Conservation (phyloP, 495 filamentous ascomycete genomes). For the Bryoglossum gracile region DNA sequence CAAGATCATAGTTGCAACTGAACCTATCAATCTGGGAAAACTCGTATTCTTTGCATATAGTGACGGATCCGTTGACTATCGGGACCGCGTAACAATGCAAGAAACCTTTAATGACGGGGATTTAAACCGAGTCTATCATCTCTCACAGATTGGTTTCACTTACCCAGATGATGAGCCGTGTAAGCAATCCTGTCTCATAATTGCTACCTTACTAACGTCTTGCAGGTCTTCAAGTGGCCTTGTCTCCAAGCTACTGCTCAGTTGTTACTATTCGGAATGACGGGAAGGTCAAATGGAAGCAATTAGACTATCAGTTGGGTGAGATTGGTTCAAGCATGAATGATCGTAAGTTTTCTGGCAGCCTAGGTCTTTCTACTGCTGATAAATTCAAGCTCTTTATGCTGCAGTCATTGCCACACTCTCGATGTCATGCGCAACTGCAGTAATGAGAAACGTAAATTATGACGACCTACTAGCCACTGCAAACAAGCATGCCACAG, state of each 20-base stretch:
- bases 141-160: slow-evolving; percentile 68
- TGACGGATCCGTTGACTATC: slow-evolving; percentile 72
- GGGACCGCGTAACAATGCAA: slow-evolving; percentile 63
- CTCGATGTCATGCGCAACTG: slow-evolving; percentile 34
- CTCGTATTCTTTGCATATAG: slow-evolving; percentile 61
- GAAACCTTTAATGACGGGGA: slow-evolving; percentile 55
- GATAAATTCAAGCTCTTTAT: slow-evolving; percentile 34
- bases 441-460: slow-evolving; percentile 45
- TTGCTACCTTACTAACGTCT: background rate
- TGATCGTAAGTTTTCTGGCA: slow-evolving; percentile 37
- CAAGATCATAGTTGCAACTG: slow-evolving; percentile 61
- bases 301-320: slow-evolving; percentile 47
- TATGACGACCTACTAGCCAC: slow-evolving; percentile 72
- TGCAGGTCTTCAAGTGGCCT: slow-evolving; percentile 55
- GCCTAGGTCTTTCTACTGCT: no score
- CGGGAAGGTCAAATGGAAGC: slow-evolving; percentile 54
- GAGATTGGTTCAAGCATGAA: slow-evolving; percentile 34
- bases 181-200: slow-evolving; percentile 23
- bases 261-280: slow-evolving; percentile 58
- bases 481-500: slow-evolving; percentile 43
- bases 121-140: slow-evolving; percentile 53
- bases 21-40: slow-evolving; percentile 57
- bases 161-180: slow-evolving; percentile 46
- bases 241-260: slow-evolving; percentile 69
- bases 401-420: slow-evolving; percentile 33